Conservation (phyloP, 2,329 filamentous ascomycete genomes). For the Capronia epimyces region DNA sequence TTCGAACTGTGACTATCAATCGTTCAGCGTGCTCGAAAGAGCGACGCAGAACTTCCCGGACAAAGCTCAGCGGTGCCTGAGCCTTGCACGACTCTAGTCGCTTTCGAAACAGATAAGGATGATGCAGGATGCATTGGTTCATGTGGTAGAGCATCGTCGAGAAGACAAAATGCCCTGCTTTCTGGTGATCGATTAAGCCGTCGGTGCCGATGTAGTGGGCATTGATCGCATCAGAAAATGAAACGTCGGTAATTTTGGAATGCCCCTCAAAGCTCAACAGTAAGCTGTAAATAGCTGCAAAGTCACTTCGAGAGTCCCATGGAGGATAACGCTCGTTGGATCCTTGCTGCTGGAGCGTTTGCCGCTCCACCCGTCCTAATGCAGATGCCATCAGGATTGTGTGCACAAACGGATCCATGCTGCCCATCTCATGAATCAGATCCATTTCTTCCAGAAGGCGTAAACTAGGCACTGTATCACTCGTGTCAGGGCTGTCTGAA, state of each 20-base stretch:
- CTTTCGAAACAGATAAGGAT: conserved; percentile 34
- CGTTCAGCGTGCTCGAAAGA: conserved; percentile 31
- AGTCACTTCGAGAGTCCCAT: conserved; percentile 36
- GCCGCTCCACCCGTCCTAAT: conserved; percentile 33
- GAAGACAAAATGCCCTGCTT: conserved; percentile 31
- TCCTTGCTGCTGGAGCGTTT: conserved; percentile 27
- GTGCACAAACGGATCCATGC: conserved; percentile 30
- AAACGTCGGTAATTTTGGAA: neutral
- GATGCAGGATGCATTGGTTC: conserved; percentile 36
- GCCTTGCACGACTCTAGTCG: conserved; percentile 28
- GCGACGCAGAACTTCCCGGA: conserved; percentile 28
- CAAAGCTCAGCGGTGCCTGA: conserved; percentile 33
- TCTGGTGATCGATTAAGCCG: neutral
- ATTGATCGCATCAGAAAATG: neutral
- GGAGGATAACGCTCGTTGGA: conserved; percentile 30
- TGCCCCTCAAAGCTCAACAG: conserved; percentile 31
- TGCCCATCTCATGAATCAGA: no score
- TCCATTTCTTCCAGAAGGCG: no score
- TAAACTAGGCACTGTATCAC: no score
- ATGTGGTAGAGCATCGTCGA: conserved; percentile 35
- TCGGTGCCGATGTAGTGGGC: neutral
- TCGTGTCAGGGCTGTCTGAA: no score
- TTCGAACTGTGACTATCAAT: no score
- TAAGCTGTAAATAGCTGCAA: conserved; percentile 32
- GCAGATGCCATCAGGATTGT: conserved; percentile 34